Percentiles rank a stretch among this genome's conserved stretches.
phyloP scores from a whole-genome alignment of 139 green algal genomes.

The Picochlorum sp. region DNA sequence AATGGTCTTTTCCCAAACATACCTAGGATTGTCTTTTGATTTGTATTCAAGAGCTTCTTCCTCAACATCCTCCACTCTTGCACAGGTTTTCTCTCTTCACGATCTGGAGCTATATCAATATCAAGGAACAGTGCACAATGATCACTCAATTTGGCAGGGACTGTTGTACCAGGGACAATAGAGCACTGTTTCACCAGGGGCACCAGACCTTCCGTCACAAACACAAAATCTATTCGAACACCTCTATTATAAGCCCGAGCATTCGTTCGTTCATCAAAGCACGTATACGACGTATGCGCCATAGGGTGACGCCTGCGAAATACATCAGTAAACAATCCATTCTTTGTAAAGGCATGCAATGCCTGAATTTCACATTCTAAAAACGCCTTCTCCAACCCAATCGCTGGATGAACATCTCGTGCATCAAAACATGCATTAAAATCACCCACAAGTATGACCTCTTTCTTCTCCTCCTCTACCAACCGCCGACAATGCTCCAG shows the following conservation, averaged over 20 bases:
- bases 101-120: slow-evolving; percentile 11
- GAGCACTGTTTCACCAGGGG: slow-evolving; percentile 41
- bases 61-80: slow-evolving; percentile 19
- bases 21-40: slow-evolving; percentile 33
- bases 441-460: slow-evolving; percentile 59
- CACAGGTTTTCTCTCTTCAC: slow-evolving; percentile 3
- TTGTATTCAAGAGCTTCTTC: slow-evolving; percentile 33
- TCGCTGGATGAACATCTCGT: slow-evolving; percentile 36
- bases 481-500: slow-evolving; percentile 31
- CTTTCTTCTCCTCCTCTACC: slow-evolving; percentile 15
- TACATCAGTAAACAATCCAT: slow-evolving; percentile 34
- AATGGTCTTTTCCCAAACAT: slow-evolving; percentile 26
- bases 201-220: slow-evolving; percentile 41
- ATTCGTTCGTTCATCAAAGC: slow-evolving; percentile 61
- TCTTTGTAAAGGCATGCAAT: slow-evolving; percentile 22
- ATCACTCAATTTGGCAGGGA: slow-evolving; percentile 62
- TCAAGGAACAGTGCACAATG: slow-evolving; percentile 18
- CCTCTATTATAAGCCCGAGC: slow-evolving; percentile 61
- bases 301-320: slow-evolving; percentile 43
- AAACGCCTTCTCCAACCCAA: slow-evolving; percentile 29
- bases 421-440: slow-evolving; percentile 43
- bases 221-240: slow-evolving; percentile 59
- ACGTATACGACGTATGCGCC: slow-evolving; percentile 2
- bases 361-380: slow-evolving; percentile 21
- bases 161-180: slow-evolving; percentile 28